Evolutionary conservation across 202 grass and related monocot genomes (phyloP).

Genomic region (Musa balbisiana): DNA sequence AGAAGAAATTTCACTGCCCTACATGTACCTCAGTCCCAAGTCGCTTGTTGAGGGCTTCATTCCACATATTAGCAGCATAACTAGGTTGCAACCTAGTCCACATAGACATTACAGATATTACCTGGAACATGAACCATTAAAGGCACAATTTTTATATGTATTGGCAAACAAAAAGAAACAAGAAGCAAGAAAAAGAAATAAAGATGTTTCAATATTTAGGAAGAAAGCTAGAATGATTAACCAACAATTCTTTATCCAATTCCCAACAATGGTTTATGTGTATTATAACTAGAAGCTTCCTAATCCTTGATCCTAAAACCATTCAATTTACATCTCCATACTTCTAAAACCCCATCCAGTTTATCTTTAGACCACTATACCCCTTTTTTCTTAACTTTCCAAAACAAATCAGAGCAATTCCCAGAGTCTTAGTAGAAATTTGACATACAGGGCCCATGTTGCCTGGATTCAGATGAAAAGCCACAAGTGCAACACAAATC

Average conservation of each 20-base stretch:
- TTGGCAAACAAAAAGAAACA: not conserved
- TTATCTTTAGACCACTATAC: not conserved
- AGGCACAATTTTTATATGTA: constrained; percentile 6
- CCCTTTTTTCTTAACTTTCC: not conserved
- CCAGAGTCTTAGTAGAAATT: too few relatives aligned
- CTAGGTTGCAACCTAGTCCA: constrained; percentile 91
- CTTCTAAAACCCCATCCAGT: not conserved
- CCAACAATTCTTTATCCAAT: not conserved
- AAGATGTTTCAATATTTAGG: not conserved
- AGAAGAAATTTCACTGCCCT: not conserved
- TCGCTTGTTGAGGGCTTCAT: constrained; percentile 95
- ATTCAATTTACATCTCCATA: not conserved
- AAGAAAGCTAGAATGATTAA: not conserved
- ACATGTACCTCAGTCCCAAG: constrained; percentile 82
- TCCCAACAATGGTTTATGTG: not conserved
- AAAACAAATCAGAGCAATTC: not conserved
- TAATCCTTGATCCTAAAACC: not conserved
- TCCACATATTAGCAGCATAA: constrained; percentile 99
- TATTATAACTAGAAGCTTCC: not conserved
- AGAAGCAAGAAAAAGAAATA: not conserved
- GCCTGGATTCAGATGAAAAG: not conserved
- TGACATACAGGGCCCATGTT: too few relatives aligned
- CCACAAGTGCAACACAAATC: not conserved
- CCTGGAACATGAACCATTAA: constrained; percentile 33
- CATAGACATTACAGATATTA: constrained; percentile 96